Conservation (phyloP, 768 basidiomycete species). For the Sporobolomyces pararoseus region DNA sequence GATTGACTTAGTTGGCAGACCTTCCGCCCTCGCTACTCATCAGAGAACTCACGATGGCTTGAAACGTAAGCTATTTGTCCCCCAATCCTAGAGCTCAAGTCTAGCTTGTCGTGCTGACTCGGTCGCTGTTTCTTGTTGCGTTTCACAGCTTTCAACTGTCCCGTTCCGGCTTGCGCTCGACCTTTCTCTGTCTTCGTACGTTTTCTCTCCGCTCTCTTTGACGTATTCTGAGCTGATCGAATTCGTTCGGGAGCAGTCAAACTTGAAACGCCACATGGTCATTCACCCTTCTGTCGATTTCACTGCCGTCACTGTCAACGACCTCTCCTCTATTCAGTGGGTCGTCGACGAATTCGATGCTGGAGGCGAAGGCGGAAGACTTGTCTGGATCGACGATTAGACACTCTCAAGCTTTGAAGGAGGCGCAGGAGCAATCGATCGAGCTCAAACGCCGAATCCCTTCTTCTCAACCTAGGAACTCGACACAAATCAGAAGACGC, state of each 20-base stretch:
- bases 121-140: too few species aligned
- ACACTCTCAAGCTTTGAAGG: neutral
- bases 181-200: slow-evolving; percentile 25
- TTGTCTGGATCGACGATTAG: slow-evolving; percentile 40
- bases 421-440: neutral
- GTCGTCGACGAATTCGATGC: slow-evolving; percentile 23
- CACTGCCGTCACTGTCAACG: slow-evolving; percentile 32
- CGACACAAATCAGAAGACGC: too few species aligned
- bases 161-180: slow-evolving; percentile 22
- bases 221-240: neutral
- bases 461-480: too few species aligned
- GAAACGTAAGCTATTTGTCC: slow-evolving; percentile 24
- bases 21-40: slow-evolving; percentile 26
- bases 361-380: slow-evolving; percentile 19
- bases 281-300: slow-evolving; percentile 37
- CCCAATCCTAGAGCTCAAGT: too few species aligned
- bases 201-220: neutral
- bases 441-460: too few species aligned
- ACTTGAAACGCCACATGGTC: slow-evolving; percentile 34
- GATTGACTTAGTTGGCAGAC: slow-evolving; percentile 14
- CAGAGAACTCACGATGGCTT: slow-evolving; percentile 18
- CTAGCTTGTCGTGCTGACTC: too few species aligned
- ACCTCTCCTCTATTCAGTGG: slow-evolving; percentile 31
- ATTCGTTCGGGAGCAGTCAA: neutral
- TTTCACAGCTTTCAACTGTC: slow-evolving; percentile 26